Percentiles rank a stretch among this genome's conserved stretches.
phyloP scores from a whole-genome alignment of 2,329 filamentous ascomycete genomes.

The Phaeosphaeriaceae sp. region DNA sequence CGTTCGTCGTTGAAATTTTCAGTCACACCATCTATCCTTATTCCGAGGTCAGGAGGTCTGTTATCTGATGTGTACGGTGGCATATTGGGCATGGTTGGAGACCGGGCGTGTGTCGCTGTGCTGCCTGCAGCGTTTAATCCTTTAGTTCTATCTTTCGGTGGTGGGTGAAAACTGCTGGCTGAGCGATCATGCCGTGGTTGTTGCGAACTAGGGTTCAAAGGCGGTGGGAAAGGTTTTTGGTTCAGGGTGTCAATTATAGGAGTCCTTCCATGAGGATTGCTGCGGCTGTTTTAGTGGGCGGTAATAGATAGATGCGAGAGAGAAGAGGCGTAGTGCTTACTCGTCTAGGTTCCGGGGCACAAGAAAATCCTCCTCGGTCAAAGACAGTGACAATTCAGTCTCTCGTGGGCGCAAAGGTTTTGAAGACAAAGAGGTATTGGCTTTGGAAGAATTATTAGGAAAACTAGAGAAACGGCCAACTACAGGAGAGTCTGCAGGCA shows the following conservation, averaged over 20 bases:
- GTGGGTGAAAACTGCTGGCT: conserved; percentile 42
- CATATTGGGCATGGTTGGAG: conserved; percentile 50
- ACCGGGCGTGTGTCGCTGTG: conserved; percentile 35
- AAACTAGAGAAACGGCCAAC: conserved; percentile 51
- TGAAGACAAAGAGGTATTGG: conserved; percentile 27
- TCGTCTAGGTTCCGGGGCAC: conserved; percentile 47
- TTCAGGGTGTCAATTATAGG: conserved; percentile 28
- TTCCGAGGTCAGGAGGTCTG: conserved; percentile 38
- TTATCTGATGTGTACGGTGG: conserved; percentile 38
- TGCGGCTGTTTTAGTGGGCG: conserved; percentile 13
- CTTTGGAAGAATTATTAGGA: conserved; percentile 47
- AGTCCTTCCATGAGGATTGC: conserved; percentile 45
- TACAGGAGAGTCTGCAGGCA: conserved; percentile 59
- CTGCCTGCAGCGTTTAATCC: conserved; percentile 28
- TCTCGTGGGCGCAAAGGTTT: conserved; percentile 32
- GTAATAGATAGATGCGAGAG: conserved; percentile 17
- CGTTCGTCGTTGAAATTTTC: conserved; percentile 46
- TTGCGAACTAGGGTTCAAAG: conserved; percentile 25
- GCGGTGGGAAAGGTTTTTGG: conserved; percentile 27
- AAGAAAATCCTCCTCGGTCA: conserved; percentile 43
- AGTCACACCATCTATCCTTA: conserved; percentile 46
- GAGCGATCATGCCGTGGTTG: conserved; percentile 46
- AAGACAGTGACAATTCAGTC: conserved; percentile 38
- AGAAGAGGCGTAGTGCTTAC: conserved; percentile 34
- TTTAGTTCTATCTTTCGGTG: conserved; percentile 32